phyloP scores from a whole-genome alignment of 2,329 filamentous ascomycete species.

The Epichloe bromicola region DNA sequence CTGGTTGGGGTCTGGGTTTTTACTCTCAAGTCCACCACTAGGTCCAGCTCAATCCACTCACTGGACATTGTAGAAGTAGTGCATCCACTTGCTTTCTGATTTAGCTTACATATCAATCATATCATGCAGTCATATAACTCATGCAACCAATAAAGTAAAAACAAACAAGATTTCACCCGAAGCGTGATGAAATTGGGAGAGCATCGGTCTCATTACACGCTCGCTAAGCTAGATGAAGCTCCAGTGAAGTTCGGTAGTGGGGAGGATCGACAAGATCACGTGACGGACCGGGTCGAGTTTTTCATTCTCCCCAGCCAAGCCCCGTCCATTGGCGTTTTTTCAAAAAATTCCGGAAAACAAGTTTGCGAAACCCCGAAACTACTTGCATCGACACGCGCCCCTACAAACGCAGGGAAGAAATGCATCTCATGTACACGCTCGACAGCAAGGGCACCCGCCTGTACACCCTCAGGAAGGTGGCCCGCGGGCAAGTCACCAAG shows the following conservation, averaged over 20 bases:
- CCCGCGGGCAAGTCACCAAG: constrained; percentile 76
- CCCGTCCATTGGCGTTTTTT: no score
- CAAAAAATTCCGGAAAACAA: no score
- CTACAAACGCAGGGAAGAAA: no score
- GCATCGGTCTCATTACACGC: no score
- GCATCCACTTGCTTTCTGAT: neutral
- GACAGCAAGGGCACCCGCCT: constrained; percentile 71
- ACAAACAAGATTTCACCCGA: no score
- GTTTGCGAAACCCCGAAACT: no score
- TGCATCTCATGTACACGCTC: constrained; percentile 72
- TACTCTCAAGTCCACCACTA: neutral
- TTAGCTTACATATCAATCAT: neutral
- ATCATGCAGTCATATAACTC: neutral
- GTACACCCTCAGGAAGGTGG: constrained; percentile 92
- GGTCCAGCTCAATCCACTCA: constrained; percentile 1
- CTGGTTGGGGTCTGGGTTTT: neutral
- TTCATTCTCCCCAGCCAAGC: neutral
- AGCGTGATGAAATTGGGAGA: no score
- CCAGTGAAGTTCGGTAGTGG: no score
- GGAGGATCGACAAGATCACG: constrained; percentile 12
- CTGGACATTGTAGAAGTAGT: neutral
- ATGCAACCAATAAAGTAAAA: no score
- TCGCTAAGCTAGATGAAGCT: no score
- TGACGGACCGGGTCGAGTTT: constrained; percentile 3
- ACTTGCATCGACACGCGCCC: no score